Base-by-base conservation (phyloP, 2,329 filamentous ascomycete species). In the Talaromyces sp. region DNA sequence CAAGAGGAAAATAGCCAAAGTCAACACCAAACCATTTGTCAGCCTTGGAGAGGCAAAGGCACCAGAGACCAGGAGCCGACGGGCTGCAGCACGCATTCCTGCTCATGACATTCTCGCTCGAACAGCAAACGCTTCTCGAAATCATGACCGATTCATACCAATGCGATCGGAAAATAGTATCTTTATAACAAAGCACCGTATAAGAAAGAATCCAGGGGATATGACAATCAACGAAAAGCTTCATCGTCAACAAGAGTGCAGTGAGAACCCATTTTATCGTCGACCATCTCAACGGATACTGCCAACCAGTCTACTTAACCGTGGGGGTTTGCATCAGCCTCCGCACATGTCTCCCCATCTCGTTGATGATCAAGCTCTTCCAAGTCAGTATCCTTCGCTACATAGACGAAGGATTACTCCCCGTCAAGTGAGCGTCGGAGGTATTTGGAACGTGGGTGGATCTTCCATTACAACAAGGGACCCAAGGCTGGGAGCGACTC, bases 391-490 rank as follows among this genome's bases (percentile, higher is more conserved):
- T 31, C 58, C 60, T 38, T 29, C 52, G 8, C 54, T 48, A n/a
- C 56, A 26, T 58, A 57, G 35, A 10, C 53, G 61, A 21, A 62
- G 63, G 53, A 65, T 66, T 29, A 57, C 67, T 19, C 65, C 68
- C 7, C 68, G 81, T 59, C 80, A 87, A 69, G 77, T 85, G 62
- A 92, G 89, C 70, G 76, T 81, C 63, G 88, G 89, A 2, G 83
- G 87, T 10, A 81, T 93, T 19, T 96, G 90, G 91, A 84, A 86
- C 19, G 86, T 94, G 11, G 89, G 90, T 27, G 88, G 89, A n/a
- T 70, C 84, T 10, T 83, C 84, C 55, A 83, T 85, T n/a, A 77
- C 79, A 8, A 78, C 77, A 27, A 76, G 80, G 17, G 77, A 68
- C 50, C 70, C 72, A 29, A 65, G 80, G 19, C 65, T 73, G 54